These are phyloP conservation scores for Blepharisma undulans DNA, from an alignment of 169 alveolate genomes.

Conservation along the genomic window DNA sequence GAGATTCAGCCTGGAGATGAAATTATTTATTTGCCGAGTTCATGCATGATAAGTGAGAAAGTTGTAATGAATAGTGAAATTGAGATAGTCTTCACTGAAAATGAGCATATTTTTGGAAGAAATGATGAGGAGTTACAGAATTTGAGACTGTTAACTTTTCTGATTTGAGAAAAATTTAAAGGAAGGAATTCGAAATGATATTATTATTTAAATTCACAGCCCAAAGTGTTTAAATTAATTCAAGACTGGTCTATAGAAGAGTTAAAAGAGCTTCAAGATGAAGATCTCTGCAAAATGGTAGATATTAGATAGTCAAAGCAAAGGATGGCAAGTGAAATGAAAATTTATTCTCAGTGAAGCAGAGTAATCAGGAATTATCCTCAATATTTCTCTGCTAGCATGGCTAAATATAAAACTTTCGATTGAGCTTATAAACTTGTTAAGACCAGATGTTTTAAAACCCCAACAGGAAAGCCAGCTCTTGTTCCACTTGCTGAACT, in stretches of 20 bases:
- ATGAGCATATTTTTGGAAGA: background rate
- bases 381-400: background rate
- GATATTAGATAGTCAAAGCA: background rate
- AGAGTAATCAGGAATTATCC: background rate
- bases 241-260: constrained; percentile 18
- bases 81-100: background rate
- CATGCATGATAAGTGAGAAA: background rate
- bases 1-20: constrained; percentile 10
- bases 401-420: background rate
- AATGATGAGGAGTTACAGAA: background rate
- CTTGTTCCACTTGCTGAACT: constrained; percentile 32
- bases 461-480: background rate
- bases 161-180: constrained; percentile 17
- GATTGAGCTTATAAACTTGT: constrained; percentile 7
- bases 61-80: background rate
- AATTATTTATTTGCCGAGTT: background rate
- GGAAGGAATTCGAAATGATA: background rate
- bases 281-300: background rate
- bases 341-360: background rate
- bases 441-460: constrained; percentile 5
- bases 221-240: background rate
- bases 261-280: constrained; percentile 15
- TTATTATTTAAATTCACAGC: background rate
- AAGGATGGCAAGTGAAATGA: background rate
- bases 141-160: background rate